These are phyloP conservation scores for Teunomyces cretensis DNA, from an alignment of 805 yeast genomes.

Conservation along the genomic window DNA sequence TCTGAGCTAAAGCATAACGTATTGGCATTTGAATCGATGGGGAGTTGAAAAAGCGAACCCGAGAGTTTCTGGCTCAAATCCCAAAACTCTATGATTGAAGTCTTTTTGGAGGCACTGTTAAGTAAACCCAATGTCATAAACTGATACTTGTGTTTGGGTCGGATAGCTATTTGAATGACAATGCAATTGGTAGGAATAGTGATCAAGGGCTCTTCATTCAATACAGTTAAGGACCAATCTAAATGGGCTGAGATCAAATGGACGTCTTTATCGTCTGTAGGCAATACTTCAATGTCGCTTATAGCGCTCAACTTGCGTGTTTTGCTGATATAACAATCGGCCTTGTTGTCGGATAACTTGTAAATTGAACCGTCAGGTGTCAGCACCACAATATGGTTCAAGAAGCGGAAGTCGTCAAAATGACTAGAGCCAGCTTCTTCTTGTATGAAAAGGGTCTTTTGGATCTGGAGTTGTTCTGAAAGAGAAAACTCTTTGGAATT, in stretches of 20 bases:
- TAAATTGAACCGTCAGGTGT: conserved; percentile 19
- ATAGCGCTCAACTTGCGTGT: neutral
- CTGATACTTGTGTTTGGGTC: conserved; percentile 21
- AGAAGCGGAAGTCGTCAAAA: conserved; percentile 11
- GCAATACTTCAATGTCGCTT: conserved; percentile 7
- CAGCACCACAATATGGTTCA: conserved; percentile 20
- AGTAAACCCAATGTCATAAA: conserved; percentile 25
- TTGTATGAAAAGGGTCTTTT: conserved; percentile 5
- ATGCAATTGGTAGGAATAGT: conserved; percentile 20
- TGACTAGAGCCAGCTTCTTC: conserved; percentile 1
- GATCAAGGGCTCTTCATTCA: conserved; percentile 17
- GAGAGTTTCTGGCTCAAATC: conserved; percentile 20
- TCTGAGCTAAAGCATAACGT: conserved; percentile 14
- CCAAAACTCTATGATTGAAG: conserved; percentile 28
- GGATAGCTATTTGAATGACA: conserved; percentile 15
- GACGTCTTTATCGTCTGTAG: neutral
- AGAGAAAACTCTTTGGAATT: conserved; percentile 8
- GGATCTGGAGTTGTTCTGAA: conserved; percentile 8
- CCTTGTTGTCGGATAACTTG: conserved; percentile 16
- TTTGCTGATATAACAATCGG: conserved; percentile 11
- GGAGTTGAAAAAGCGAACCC: conserved; percentile 17
- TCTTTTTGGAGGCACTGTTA: conserved; percentile 2
- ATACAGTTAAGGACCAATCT: conserved; percentile 25
- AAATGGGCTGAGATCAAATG: conserved; percentile 17
- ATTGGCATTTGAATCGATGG: conserved; percentile 9